A percentile compares a stretch with the other conserved stretches of the same genome.
phyloP scores from a whole-genome alignment of 1,139 yeast species.

The Candida albicans region DNA sequence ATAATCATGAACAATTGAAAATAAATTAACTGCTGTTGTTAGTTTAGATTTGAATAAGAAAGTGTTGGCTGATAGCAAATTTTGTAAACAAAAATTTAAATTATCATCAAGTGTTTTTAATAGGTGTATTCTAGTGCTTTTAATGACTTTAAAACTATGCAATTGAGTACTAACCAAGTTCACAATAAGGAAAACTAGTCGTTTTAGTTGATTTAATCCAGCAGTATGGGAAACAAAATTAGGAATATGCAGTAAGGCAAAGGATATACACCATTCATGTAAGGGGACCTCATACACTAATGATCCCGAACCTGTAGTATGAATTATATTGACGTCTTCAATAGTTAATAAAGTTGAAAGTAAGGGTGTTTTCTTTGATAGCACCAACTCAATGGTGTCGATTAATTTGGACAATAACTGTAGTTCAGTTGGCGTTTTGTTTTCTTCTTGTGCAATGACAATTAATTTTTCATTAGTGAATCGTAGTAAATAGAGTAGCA shows the following conservation, averaged over 20 bases:
- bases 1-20: slow-evolving; percentile 37
- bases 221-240: slow-evolving; percentile 15
- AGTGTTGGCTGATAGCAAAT: slow-evolving; percentile 5
- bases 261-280: slow-evolving; percentile 36
- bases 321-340: slow-evolving; percentile 13
- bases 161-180: slow-evolving; percentile 32
- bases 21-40: slow-evolving; percentile 29
- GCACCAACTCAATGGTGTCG: slow-evolving; percentile 14
- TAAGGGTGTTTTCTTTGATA: slow-evolving; percentile 15
- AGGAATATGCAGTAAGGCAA: slow-evolving; percentile 28
- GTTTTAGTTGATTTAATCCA: slow-evolving; percentile 26
- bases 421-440: neutral
- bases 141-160: slow-evolving; percentile 28
- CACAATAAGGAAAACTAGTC: slow-evolving; percentile 32
- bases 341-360: slow-evolving; percentile 14
- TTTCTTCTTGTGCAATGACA: neutral
- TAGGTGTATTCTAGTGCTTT: slow-evolving; percentile 19
- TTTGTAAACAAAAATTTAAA: slow-evolving; percentile 14
- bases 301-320: slow-evolving; percentile 5
- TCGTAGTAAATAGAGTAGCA: slow-evolving; percentile 34
- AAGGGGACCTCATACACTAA: slow-evolving; percentile 11
- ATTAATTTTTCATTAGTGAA: slow-evolving; percentile 29
- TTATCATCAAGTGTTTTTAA: slow-evolving; percentile 16
- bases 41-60: slow-evolving; percentile 8
- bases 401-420: slow-evolving; percentile 10